Percentiles rank a stretch among this genome's conserved stretches.
Conservation (phyloP, 495 filamentous ascomycete species). For the Cercophora samala region DNA sequence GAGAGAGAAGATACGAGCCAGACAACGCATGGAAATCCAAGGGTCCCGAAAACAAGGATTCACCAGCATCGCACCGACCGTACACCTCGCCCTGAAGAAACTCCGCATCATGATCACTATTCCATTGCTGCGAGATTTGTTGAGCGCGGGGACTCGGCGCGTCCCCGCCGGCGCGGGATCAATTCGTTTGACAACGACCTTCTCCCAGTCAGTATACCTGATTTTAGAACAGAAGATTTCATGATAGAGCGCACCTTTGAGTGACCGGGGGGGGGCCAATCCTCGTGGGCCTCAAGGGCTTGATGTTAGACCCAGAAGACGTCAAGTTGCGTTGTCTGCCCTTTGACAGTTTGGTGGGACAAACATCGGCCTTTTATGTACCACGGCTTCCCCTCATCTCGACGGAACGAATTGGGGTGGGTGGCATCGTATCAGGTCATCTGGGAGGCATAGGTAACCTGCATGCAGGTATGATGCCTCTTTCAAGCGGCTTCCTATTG, state of each 20-base stretch:
- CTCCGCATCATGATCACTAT: constrained; percentile 6
- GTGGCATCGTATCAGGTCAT: not conserved
- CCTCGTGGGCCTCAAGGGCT: not conserved
- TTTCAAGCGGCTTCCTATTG: not conserved
- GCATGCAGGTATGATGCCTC: not conserved
- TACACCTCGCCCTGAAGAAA: not conserved
- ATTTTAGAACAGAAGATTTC: too few species aligned
- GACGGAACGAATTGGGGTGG: not conserved
- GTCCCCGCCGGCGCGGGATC: constrained; percentile 14
- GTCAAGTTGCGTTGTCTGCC: not conserved
- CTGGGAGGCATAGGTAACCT: not conserved
- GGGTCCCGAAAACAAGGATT: not conserved
- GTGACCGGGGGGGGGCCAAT: not conserved
- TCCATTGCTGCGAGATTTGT: constrained; percentile 10
- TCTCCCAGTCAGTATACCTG: too few species aligned
- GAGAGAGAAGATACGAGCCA: not conserved
- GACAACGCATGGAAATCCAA: not conserved
- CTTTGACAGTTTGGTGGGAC: not conserved
- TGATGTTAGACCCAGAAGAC: not conserved
- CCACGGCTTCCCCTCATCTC: not conserved
- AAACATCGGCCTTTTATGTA: not conserved
- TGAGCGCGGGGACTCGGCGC: constrained; percentile 1
- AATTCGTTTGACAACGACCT: not conserved
- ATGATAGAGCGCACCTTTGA: constrained; percentile 3
- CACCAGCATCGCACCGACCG: not conserved